Base-by-base conservation (phyloP, 192 early-diverging fungal species). In the Paraglomus brasilianum region DNA sequence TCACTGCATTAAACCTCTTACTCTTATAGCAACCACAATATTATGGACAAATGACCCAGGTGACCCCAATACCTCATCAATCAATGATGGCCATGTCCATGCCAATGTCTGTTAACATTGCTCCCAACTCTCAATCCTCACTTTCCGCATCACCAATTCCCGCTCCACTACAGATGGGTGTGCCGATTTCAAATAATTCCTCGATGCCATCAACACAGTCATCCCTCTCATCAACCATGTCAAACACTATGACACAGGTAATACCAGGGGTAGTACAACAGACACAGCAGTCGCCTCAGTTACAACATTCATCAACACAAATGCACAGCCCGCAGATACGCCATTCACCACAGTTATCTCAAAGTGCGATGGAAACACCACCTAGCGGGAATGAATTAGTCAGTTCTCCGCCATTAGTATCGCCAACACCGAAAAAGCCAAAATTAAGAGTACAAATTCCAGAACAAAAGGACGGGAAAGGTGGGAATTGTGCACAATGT, bases 401-500 rank as follows among this genome's bases (percentile, higher is more conserved):
- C 5, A 9, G 3, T 14, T 68, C 62, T 44, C 44, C 71, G 8
- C 64, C 63, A 43, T 17, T 72, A 13, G 42, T 66, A 53, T 56
- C 71, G 56, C 51, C 71, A 13, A 50, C 71, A 41, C 47, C 65
- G 41, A 74, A 74, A 22, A 74, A 74, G 36, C 66, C 72, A 58
- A 74, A 61, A 49, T 57, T 74, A 17, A 50, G 72, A 17, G 53
- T 74, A 22, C 49, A 60, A 8, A 74, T 74, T 60, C 72, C 72
- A 0, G 30, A 30, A 30, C 30, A 30, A 3, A 30, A 30, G 30
- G 30, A 30, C 3, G 30, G 30, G 1, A 30, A 30, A 30, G 30
- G 30, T 30, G 30, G 30, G 30, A 30, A 30, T 30, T 30, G 30
- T 30, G 3, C 30, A 30, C 30, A 30, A 30, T 30, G 30, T 30